These are phyloP conservation scores for Cytospora leucostoma DNA, from an alignment of 2,329 filamentous ascomycete species.

Conservation along the genomic window DNA sequence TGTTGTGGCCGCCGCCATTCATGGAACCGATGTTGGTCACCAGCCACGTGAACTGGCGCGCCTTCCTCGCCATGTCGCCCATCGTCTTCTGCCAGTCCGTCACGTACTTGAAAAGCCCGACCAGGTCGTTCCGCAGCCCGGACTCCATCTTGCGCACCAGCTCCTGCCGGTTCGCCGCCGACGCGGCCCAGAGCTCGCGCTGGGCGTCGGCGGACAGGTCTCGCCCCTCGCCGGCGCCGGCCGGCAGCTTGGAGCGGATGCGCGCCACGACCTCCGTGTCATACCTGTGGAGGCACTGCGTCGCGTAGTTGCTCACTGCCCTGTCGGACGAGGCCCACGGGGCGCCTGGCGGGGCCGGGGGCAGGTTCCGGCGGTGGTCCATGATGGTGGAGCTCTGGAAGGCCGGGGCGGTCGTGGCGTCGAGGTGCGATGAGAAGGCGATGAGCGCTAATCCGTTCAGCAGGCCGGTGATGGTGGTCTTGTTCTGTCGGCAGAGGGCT, in stretches of 20 bases:
- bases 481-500: conserved; percentile 25
- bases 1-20: conserved; percentile 29
- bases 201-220: conserved; percentile 36
- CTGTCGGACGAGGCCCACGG: conserved; percentile 25
- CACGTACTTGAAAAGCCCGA: conserved; percentile 39
- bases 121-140: conserved; percentile 37
- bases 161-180: conserved; percentile 34
- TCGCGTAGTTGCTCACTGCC: conserved; percentile 21
- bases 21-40: conserved; percentile 42
- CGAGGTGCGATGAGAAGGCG: conserved; percentile 21
- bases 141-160: conserved; percentile 33
- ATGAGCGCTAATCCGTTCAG: conserved; percentile 26
- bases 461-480: conserved; percentile 28
- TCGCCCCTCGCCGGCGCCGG: conserved; percentile 2
- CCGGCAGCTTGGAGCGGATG: conserved; percentile 33
- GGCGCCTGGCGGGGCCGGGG: conserved; percentile 18
- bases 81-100: conserved; percentile 39
- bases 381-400: conserved; percentile 27
- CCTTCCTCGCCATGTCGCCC: conserved; percentile 33
- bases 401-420: conserved; percentile 15
- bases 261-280: conserved; percentile 30
- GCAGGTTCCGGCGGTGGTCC: conserved; percentile 27
- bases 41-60: conserved; percentile 37
- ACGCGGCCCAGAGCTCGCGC: conserved; percentile 36
- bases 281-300: conserved; percentile 29